Percentiles rank a stretch among this genome's conserved stretches.
Evolutionary conservation across 2,329 filamentous ascomycete genomes (phyloP).

Genomic region (Claviceps quebecensis): DNA sequence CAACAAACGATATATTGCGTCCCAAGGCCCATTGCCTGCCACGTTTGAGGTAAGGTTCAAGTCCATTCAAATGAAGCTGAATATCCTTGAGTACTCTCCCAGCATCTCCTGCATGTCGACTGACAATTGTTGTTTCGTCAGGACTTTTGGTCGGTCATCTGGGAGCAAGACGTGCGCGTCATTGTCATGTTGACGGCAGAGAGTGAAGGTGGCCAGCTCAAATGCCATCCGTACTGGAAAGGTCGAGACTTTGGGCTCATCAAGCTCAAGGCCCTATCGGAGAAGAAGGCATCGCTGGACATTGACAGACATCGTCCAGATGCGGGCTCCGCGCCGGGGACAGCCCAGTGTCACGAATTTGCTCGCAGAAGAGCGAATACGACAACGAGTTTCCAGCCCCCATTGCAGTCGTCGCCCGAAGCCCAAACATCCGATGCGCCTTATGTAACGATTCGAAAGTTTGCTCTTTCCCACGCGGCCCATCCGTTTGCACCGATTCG

Average conservation of each 20-base stretch:
- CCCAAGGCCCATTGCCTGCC: conserved; percentile 81
- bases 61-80: too few relatives aligned
- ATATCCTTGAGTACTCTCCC: too few relatives aligned
- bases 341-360: conserved; percentile 19
- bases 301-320: conserved; percentile 38
- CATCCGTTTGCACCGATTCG: conserved; percentile 76
- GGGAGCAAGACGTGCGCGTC: conserved; percentile 91
- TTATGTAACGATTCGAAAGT: conserved; percentile 73
- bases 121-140: conserved; percentile 18
- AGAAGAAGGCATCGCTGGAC: conserved; percentile 70
- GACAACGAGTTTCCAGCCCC: conserved; percentile 28
- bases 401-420: conserved; percentile 16
- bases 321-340: conserved; percentile 15
- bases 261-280: conserved; percentile 61
- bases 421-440: conserved; percentile 41
- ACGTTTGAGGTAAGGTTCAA: conserved; percentile 65
- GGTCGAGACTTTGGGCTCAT: conserved; percentile 64
- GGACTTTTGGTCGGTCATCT: conserved; percentile 97
- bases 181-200: conserved; percentile 96
- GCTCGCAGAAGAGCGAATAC: conserved; percentile 41
- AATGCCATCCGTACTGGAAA: conserved; percentile 91
- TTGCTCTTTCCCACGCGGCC: conserved; percentile 62
- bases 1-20: conserved; percentile 88
- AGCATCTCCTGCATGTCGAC: neutral
- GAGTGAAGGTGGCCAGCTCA: conserved; percentile 81